These are phyloP conservation scores for Neofusicoccum laricinum DNA, from an alignment of 2,329 filamentous ascomycete species.

Conservation along the genomic window DNA sequence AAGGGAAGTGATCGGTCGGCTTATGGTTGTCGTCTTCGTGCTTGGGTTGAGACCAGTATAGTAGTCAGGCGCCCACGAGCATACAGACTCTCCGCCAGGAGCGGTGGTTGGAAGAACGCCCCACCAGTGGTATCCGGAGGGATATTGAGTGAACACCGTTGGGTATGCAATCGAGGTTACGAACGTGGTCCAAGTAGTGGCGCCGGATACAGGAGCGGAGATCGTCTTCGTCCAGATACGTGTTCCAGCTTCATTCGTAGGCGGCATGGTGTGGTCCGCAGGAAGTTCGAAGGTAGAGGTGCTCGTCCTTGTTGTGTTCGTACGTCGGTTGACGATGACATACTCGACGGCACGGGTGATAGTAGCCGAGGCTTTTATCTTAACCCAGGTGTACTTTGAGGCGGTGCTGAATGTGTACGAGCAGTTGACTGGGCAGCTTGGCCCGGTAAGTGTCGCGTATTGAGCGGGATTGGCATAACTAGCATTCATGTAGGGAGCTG, in stretches of 20 bases:
- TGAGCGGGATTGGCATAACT: neutral
- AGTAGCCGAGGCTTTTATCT: neutral
- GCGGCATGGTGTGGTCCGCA: neutral
- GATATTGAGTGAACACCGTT: neutral
- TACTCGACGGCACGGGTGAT: neutral
- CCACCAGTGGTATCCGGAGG: conserved; percentile 2
- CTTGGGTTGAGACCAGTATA: too few species aligned
- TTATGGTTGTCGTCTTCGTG: too few species aligned
- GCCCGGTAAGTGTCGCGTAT: neutral
- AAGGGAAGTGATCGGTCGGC: too few species aligned
- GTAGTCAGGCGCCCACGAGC: conserved; percentile 2
- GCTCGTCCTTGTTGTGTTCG: neutral
- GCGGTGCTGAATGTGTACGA: neutral
- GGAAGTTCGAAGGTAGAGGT: neutral
- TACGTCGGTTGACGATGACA: neutral
- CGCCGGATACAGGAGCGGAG: neutral
- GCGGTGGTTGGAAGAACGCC: neutral
- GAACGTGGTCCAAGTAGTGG: neutral
- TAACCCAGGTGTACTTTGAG: neutral
- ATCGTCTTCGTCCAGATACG: neutral
- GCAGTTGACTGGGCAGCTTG: neutral
- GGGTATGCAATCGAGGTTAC: neutral
- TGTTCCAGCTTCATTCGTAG: neutral
- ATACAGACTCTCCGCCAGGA: neutral
- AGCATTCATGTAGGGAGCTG: neutral